phyloP scores from a whole-genome alignment of 331 rosid genomes.

The Malus hybrid region DNA sequence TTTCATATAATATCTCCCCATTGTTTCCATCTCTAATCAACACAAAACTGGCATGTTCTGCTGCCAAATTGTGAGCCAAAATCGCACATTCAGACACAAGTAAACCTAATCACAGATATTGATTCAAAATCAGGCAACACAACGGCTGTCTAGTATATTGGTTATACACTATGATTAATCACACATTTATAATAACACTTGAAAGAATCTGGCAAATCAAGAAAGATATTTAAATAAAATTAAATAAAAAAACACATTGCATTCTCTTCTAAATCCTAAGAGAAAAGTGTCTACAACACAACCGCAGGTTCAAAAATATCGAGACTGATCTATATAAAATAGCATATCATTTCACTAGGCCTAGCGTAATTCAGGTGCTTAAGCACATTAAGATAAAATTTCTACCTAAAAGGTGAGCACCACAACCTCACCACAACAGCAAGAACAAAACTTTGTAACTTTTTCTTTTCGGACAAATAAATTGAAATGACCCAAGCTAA shows the following conservation, averaged over 20 bases:
- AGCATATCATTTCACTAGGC: neutral
- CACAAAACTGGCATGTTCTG: neutral
- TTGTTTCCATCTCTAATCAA: neutral
- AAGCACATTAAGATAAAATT: neutral
- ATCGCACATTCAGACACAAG: neutral
- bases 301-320: neutral
- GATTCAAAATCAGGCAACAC: neutral
- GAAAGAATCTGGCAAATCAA: neutral
- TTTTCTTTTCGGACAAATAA: neutral
- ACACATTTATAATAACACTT: neutral
- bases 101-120: neutral
- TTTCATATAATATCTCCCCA: neutral
- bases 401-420: too few species aligned
- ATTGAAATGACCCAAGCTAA: conserved; percentile 5
- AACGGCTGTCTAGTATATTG: neutral
- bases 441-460: neutral
- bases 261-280: neutral
- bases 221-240: neutral
- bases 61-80: neutral
- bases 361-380: neutral
- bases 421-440: neutral
- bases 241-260: neutral
- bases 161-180: neutral
- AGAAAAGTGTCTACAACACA: neutral
- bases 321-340: neutral